Percentiles rank a stretch among this genome's conserved stretches.
Conservation (phyloP, 345 rosid genomes). For the Salix arbutifolia region DNA sequence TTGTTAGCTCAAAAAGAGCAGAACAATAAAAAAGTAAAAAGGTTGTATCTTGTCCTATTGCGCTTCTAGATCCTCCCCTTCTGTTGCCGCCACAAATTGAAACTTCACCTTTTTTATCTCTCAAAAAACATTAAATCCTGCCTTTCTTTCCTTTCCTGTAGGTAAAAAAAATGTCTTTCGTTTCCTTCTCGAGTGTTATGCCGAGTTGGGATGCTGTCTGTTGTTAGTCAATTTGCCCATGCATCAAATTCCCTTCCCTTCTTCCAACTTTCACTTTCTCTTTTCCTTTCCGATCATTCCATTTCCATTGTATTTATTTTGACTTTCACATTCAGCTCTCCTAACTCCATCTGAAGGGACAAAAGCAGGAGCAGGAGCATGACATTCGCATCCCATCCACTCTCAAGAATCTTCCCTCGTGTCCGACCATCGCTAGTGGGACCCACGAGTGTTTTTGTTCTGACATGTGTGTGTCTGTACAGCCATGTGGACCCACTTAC, state of each 20-base stretch:
- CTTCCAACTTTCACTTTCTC: not conserved
- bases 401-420: constrained; percentile 1
- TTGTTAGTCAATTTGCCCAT: not conserved
- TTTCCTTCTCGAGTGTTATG: not conserved
- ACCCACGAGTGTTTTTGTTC: not conserved
- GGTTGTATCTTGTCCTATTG: not conserved
- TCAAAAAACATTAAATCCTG: not conserved
- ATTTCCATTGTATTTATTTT: not conserved
- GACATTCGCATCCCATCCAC: not conserved
- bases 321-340: constrained; percentile 3
- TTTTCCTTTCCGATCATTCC: not conserved
- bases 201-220: not conserved
- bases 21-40: not conserved
- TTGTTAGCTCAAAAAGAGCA: not conserved
- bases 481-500: not conserved
- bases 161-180: not conserved
- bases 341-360: not conserved
- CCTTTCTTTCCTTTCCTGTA: no score
- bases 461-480: no score
- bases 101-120: not conserved
- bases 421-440: not conserved
- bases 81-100: not conserved
- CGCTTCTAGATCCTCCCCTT: not conserved
- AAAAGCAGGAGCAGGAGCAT: not conserved
- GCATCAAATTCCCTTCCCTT: constrained; percentile 1